Evolutionary conservation across 257 asterid genomes (phyloP), one percentile per base, ranked within the genome.

Genomic region (Solanum rostratum): DNA sequence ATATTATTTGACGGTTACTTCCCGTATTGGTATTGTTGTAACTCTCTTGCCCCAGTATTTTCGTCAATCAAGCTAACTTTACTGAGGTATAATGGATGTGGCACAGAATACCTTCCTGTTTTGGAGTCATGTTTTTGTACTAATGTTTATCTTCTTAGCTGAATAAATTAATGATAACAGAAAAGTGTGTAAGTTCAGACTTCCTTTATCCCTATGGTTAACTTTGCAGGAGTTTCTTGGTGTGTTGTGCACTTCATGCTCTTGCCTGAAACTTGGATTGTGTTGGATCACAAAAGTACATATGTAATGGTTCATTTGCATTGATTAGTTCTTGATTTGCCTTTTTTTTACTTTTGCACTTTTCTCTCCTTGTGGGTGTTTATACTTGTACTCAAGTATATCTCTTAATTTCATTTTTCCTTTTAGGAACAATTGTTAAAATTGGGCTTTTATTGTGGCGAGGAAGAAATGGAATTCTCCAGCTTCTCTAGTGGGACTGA

Each of bases 401-500:
- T 1, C 27, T 1, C 53, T 18, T 82, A 27, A 43, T 45, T 18
- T 20, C 54, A 16, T 79, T 85, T 79, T 19, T 74, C 83, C 89
- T 73, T 52, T 86, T 88, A 96, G 98, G 98, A 93, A 83, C 98
- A 95, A 73, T 84, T 96, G 85, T 88, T 85, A 88, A 92, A 90
- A 86, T 91, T 94, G 43, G 99, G 99, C 70, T 95, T 93, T 88
- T 96, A 95, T 86, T 95, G 95, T 46, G 98, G 99, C 19, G 99
- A 96, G 88, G 99, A 96, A 92, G 98, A 96, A 85, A 91, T 91
- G 85, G 99, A 96, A 83, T 96, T 15, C 87, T 93, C 94, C 30
- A 90, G 88, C 91, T 95, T 95, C 88, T 88, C 95, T 15, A 88
- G 89, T 52, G 98, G 96, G 88, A 95, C 99, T 7, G 97, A 93